Evolutionary conservation across 2,329 filamentous ascomycete species (phyloP).

Genomic region (Pestalotiopsis sp.): DNA sequence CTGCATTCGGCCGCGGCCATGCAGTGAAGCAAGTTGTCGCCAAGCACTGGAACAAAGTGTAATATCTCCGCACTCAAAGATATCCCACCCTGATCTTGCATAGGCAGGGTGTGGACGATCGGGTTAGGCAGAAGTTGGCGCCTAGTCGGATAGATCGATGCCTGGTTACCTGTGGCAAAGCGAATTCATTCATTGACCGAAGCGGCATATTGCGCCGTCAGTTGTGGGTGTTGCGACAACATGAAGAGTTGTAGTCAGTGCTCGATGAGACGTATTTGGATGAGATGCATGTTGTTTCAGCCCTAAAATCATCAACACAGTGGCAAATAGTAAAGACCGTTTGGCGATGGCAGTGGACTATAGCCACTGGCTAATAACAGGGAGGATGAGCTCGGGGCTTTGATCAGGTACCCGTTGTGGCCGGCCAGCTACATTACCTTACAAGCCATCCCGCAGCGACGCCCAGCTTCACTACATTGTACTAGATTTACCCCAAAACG

Average conservation of each 20-base stretch:
- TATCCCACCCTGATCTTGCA: background rate
- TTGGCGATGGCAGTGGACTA: background rate
- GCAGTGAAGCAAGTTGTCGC: background rate
- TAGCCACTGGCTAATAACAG: background rate
- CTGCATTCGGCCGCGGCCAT: background rate
- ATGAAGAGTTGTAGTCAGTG: background rate
- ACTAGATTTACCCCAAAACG: background rate
- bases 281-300: background rate
- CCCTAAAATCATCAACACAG: background rate
- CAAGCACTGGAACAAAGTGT: background rate
- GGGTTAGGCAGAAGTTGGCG: conserved; percentile 1
- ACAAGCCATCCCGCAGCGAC: background rate
- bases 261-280: background rate
- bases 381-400: too few relatives aligned
- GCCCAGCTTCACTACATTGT: background rate
- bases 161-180: background rate
- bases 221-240: background rate
- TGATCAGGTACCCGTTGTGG: too few relatives aligned
- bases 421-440: background rate
- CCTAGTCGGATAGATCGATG: background rate
- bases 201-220: background rate
- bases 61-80: background rate
- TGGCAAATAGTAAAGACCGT: background rate
- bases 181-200: background rate
- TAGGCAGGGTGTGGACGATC: background rate